Evolutionary conservation across 768 basidiomycete genomes (phyloP), one percentile per base, ranked within the genome.

Genomic region (Boletus bicolor): DNA sequence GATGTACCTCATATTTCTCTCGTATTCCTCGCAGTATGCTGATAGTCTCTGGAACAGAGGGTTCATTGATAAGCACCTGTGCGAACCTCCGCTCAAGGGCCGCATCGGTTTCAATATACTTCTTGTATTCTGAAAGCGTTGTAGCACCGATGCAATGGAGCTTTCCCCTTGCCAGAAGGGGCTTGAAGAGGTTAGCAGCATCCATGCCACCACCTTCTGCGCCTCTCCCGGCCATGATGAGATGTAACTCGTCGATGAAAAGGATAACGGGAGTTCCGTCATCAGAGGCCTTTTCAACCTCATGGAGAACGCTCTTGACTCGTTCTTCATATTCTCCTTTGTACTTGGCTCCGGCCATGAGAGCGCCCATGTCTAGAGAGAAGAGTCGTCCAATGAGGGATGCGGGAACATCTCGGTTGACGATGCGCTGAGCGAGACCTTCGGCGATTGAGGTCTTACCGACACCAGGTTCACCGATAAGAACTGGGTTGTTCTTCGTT

Each of bases 301-400:
- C 96, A 70, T 87, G 86, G 54, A 99, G 74, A 52, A 98, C 92
- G 11, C 87, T 76, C 70, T 97, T 98, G 75, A 98, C 85, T 39
- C 95, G 89, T 69, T 98, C 95, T 74, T 98, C 95, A 72, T 94
- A 99, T 73, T 98, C 93, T 47, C 89, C 96, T 68, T 94, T 95
- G 77, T 93, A 94, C 69, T 89, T 89, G 19, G 89, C 89, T 39
- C 90, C 89, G 12, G 93, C 93, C 89, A 93, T 93, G 52, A 98
- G 81, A 1, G 94, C 92, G 59, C 95, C 95, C 89, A 97, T 91
- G 68, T 97, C 95, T 34, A 98, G 79, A 7, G 92, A 87, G 69
- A 82, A 93, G 12, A 95, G 77, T 9, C 89, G 83, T 4, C 83
- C 82, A 47, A 93, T 78, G 30, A 95, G 70, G 46, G 78, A 82